Evolutionary conservation across 2,329 filamentous ascomycete genomes (phyloP), one percentile per base, ranked within the genome.

Genomic region (Rhynchosporium secalis): DNA sequence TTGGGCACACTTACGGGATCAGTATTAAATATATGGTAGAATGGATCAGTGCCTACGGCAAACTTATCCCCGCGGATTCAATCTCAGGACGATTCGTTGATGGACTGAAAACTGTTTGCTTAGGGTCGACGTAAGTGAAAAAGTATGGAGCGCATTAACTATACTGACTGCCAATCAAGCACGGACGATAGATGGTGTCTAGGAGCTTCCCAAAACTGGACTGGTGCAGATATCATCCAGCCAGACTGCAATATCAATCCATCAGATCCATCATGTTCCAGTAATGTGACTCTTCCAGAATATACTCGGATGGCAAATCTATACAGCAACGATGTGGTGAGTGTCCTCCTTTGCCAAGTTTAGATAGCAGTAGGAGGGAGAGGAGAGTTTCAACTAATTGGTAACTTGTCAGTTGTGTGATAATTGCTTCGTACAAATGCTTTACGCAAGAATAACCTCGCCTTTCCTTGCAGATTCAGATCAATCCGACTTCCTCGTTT

Each of bases 401-500:
- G 36, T 12, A 8, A 8, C 36, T 45, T 20, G 36, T 12, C 29
- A 65, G 65, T 65, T 70, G 15, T 70, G 68, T 60, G 65, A 63
- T 38, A 56, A 67, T n/a, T 70, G 68, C 62, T 70, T 70, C 61
- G 29, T 70, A 31, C 58, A 64, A 36, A 61, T 69, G 51, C 55
- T 69, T 5, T 61, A 67, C 52, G 56, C 56, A 36, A 52, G 69
- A 43, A 41, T 68, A 13, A 59, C 61, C 26, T 70, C 68, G 6
- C 56, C 58, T 20, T 70, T 58, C 41, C 52, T 71, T 0, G 67
- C 68, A 12, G 69, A 71, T 38, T 51, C 52, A 20, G 69, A 71
- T 48, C 62, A 66, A n/a, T 71, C 68, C 8, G 69, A 71, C 29
- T 69, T 66, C 40, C 56, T 71, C 1, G 61, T 69, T 8, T 64